phyloP scores from a whole-genome alignment of 2,329 filamentous ascomycete species.

The Talaromyces sp. region DNA sequence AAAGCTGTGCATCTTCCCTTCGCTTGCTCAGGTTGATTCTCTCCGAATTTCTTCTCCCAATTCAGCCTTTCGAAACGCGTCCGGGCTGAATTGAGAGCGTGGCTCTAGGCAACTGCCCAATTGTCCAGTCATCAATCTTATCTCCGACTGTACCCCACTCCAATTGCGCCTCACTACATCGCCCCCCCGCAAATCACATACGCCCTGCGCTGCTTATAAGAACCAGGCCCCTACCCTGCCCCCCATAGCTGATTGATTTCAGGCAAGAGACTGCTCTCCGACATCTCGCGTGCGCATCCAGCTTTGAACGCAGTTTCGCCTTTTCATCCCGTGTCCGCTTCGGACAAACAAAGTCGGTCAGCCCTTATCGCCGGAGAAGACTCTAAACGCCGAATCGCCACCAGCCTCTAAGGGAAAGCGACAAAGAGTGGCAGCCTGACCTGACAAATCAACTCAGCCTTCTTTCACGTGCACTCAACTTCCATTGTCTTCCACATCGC shows the following conservation, averaged over 20 bases:
- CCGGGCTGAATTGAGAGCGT: conserved; percentile 1
- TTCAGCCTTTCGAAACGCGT: neutral
- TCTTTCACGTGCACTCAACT: conserved; percentile 19
- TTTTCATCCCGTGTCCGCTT: neutral
- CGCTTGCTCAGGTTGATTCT: neutral
- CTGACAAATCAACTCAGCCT: conserved; percentile 26
- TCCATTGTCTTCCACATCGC: conserved; percentile 30
- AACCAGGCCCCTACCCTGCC: neutral
- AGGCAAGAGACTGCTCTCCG: neutral
- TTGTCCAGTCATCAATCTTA: neutral
- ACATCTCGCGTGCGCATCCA: neutral
- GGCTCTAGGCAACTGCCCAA: neutral
- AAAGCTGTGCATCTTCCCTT: neutral
- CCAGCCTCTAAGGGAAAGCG: conserved; percentile 11
- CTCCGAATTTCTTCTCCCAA: neutral
- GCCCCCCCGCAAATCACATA: conserved; percentile 12
- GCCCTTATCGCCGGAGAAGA: conserved; percentile 16
- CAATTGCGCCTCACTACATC: conserved; percentile 11
- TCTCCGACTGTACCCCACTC: conserved; percentile 11
- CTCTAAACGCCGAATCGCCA: conserved; percentile 18
- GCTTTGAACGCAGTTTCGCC: neutral
- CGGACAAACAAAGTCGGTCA: conserved; percentile 1
- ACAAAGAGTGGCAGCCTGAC: conserved; percentile 11
- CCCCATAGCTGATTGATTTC: neutral
- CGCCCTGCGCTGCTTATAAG: neutral